Evolutionary conservation across 140 eudicot species (phyloP), one percentile per base, ranked within the genome.

Genomic region (Anethum foeniculum): DNA sequence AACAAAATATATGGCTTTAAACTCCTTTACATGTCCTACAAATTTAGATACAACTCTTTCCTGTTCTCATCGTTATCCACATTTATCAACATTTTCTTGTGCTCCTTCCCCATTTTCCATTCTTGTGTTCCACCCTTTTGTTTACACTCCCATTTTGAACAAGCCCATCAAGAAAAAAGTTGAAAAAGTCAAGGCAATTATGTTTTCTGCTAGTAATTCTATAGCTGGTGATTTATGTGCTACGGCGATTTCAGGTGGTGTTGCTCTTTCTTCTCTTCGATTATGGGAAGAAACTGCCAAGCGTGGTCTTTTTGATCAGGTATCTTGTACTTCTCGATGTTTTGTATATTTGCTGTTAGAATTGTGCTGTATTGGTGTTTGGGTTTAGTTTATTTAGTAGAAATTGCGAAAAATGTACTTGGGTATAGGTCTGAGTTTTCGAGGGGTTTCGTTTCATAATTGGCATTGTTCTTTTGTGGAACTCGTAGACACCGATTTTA

Each of bases 281-380:
- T 0, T 91, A 34, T 93, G 89, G 91, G 95, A 87, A 38, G 93
- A 88, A 71, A 90, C 95, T 48, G 95, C 98, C 18, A 87, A 79
- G 78, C 84, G 90, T 71, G 92, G 90, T 39, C 34, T 93, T 71
- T 88, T 93, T 82, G 96, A 93, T 48, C 96, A 91, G 97, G 98
- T 92, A 44, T 64, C 48, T 30, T 9, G 14, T 80, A 0, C 0
- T 21, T 41, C 43, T 4, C 27, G 44, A 32, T 68, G 3, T 28
- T 65, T 27, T 28, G 14, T 65, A 27, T 0, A 23, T n/a, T 4
- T 21, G 30, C 4, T 58, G 30, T 12, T 58, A 13, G 67, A 58
- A 58, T 23, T 58, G 4, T 58, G 2, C 5, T 58, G 5, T 7
- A 8, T n/a, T n/a, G 68, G 32, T 60, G 32, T n/a, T n/a, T 60